phyloP scores from a whole-genome alignment of 2,329 filamentous ascomycete species.

The Nigrospora osmanthi region DNA sequence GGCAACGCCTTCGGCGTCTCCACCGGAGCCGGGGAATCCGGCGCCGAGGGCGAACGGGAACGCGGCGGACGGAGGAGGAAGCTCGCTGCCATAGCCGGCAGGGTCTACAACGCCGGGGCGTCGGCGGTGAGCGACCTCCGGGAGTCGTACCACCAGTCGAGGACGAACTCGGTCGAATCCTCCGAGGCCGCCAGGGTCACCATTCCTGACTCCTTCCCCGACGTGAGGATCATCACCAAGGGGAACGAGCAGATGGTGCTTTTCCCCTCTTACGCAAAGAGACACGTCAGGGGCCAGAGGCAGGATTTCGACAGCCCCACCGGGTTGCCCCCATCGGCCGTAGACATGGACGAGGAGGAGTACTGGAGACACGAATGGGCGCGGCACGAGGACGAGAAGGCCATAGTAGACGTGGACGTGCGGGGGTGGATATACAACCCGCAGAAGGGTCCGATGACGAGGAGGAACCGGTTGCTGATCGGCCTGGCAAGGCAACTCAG shows the following conservation, averaged over 20 bases:
- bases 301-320: constrained; percentile 20
- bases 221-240: constrained; percentile 70
- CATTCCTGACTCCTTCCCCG: constrained; percentile 73
- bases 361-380: constrained; percentile 78
- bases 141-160: constrained; percentile 50
- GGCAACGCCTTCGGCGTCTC: constrained; percentile 6
- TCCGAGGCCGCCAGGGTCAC: constrained; percentile 28
- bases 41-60: constrained; percentile 36
- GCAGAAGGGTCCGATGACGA: constrained; percentile 73
- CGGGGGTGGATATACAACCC: constrained; percentile 92
- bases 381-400: constrained; percentile 70
- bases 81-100: constrained; percentile 58
- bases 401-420: constrained; percentile 88
- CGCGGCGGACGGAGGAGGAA: constrained; percentile 69
- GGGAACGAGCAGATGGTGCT: constrained; percentile 89
- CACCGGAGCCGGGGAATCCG: constrained; percentile 25
- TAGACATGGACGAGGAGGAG: constrained; percentile 51
- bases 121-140: constrained; percentile 50
- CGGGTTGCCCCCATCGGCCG: constrained; percentile 29
- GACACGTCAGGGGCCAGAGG: constrained; percentile 46
- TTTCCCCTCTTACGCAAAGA: constrained; percentile 87
- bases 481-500: constrained; percentile 82
- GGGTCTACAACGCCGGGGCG: constrained; percentile 47
- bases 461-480: constrained; percentile 80
- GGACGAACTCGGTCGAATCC: constrained; percentile 27